These are phyloP conservation scores for Coniochaeta hoffmannii DNA, from an alignment of 2,329 filamentous ascomycete species.

Conservation along the genomic window DNA sequence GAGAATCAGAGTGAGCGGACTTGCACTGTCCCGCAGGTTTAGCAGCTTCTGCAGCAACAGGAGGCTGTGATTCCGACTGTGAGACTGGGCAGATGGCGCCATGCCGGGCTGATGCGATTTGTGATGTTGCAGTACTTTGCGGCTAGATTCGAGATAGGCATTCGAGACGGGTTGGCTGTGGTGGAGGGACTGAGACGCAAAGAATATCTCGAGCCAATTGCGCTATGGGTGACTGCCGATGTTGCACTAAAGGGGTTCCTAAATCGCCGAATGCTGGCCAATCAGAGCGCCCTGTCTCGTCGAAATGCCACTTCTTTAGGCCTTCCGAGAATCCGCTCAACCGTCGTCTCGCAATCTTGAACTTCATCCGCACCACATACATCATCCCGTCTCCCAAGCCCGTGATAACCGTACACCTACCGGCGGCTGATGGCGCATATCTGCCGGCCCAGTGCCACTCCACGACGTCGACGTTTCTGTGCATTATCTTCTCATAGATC, in stretches of 20 bases:
- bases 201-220: neutral
- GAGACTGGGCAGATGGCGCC: slow-evolving; percentile 50
- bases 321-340: neutral
- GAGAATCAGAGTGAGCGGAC: slow-evolving; percentile 78
- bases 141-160: neutral
- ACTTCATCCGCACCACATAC: neutral
- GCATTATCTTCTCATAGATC: neutral
- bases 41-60: slow-evolving; percentile 77
- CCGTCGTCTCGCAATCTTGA: neutral
- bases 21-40: slow-evolving; percentile 69
- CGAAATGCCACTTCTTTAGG: neutral
- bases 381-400: neutral
- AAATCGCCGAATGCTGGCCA: neutral
- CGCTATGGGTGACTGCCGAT: neutral
- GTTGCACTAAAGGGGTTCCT: neutral
- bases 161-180: neutral
- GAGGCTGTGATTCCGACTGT: slow-evolving; percentile 76
- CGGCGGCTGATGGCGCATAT: neutral
- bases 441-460: neutral
- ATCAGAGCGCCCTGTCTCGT: neutral
- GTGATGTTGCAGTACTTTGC: neutral
- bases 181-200: neutral
- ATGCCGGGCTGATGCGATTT: slow-evolving; percentile 25
- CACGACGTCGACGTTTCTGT: neutral
- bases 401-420: neutral